A percentile compares a stretch with the other conserved stretches of the same genome.
Conservation (phyloP, 768 basidiomycete species). For the Psilocybe tampanensis region DNA sequence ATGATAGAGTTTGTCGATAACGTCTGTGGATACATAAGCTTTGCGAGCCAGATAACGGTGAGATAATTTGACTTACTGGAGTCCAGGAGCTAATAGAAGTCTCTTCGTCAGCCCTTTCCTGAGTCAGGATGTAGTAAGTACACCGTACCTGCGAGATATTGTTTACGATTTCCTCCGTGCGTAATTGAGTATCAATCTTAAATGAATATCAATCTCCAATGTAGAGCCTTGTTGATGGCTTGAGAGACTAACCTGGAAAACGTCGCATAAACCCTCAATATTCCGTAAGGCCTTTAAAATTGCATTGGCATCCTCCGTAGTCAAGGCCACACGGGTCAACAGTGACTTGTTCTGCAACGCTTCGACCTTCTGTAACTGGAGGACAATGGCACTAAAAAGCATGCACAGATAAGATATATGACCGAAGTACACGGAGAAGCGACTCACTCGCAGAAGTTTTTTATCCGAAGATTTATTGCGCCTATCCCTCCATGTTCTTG, state of each 20-base stretch:
- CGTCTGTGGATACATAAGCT: too few relatives aligned
- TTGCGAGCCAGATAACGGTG: too few relatives aligned
- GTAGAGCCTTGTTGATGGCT: not conserved
- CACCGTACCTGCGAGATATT: conserved; percentile 7
- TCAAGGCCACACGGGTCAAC: not conserved
- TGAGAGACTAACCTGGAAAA: conserved; percentile 12
- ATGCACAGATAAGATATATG: too few relatives aligned
- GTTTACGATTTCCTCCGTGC: not conserved
- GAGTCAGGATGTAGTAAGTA: too few relatives aligned
- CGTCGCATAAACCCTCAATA: conserved; percentile 9
- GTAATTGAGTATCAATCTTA: conserved; percentile 9
- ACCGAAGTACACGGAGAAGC: not conserved
- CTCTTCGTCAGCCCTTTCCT: too few relatives aligned
- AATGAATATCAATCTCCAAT: not conserved
- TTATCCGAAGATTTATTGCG: not conserved
- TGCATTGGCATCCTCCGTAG: not conserved
- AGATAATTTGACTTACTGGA: too few relatives aligned
- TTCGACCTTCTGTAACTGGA: conserved; percentile 1
- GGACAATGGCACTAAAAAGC: not conserved
- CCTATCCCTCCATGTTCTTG: not conserved
- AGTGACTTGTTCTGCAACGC: not conserved
- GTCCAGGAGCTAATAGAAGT: too few relatives aligned
- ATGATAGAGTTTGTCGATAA: too few relatives aligned
- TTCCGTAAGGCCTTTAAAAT: conserved; percentile 7
- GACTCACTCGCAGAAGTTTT: conserved; percentile 2